A percentile compares a stretch with the other conserved stretches of the same genome.
phyloP scores from a whole-genome alignment of 179 eudicot species.

The Beta corolliflora region DNA sequence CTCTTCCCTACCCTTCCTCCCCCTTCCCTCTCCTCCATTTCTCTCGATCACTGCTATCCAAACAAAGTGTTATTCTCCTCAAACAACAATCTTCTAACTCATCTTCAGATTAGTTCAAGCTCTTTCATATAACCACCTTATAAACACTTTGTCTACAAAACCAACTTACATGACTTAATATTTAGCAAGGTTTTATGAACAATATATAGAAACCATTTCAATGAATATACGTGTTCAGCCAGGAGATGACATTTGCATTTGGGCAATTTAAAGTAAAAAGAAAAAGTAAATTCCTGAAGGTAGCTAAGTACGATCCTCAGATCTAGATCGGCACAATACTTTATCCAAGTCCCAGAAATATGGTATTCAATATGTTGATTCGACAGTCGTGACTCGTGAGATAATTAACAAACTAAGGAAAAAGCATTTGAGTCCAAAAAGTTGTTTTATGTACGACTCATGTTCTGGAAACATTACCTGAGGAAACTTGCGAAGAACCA shows the following conservation, averaged over 20 bases:
- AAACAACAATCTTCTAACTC: too few relatives aligned
- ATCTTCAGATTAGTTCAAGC: too few relatives aligned
- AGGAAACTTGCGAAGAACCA: constrained; percentile 88
- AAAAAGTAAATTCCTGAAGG: not conserved
- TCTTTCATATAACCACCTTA: too few relatives aligned
- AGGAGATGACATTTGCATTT: not conserved
- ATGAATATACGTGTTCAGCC: not conserved
- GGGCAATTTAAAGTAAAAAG: not conserved
- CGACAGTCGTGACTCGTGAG: not conserved
- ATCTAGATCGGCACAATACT: not conserved
- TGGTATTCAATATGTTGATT: not conserved
- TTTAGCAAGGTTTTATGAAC: too few relatives aligned
- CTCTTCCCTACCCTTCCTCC: too few relatives aligned
- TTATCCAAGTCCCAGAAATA: not conserved
- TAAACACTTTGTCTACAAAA: too few relatives aligned
- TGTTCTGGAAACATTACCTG: constrained; percentile 52
- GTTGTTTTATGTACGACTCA: not conserved
- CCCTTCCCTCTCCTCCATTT: too few relatives aligned
- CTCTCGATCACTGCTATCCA: too few relatives aligned
- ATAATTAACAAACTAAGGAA: not conserved
- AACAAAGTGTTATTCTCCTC: too few relatives aligned
- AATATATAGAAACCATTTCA: not conserved
- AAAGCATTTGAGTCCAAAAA: not conserved
- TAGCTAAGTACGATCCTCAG: not conserved
- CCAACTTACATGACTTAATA: too few relatives aligned